phyloP scores from a whole-genome alignment of 345 rosid genomes.

The Anacardium occidentale region DNA sequence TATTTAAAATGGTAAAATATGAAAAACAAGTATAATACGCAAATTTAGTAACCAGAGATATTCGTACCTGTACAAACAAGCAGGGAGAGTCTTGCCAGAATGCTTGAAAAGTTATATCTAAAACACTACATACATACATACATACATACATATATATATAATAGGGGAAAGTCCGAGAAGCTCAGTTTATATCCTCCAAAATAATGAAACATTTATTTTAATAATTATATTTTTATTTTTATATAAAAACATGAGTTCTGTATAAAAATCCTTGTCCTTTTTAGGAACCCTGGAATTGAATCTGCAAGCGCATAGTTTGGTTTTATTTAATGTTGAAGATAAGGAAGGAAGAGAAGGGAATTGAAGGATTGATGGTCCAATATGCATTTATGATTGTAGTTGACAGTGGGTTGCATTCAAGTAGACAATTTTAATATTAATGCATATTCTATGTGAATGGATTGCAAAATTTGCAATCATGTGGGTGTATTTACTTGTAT shows the following conservation, averaged over 20 bases:
- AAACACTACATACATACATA: too few relatives aligned
- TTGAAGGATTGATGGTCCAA: neutral
- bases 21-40: too few relatives aligned
- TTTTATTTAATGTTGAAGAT: conserved; percentile 21
- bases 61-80: neutral
- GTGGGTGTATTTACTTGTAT: neutral
- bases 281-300: conserved; percentile 26
- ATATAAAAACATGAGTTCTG: too few relatives aligned
- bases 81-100: conserved; percentile 5
- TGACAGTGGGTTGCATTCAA: conserved; percentile 29
- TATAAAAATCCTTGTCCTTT: conserved; percentile 7
- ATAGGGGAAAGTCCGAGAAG: neutral
- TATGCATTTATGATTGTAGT: conserved; percentile 26
- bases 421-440: conserved; percentile 1
- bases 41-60: too few relatives aligned
- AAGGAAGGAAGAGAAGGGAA: neutral
- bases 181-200: neutral
- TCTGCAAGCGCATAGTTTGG: conserved; percentile 19
- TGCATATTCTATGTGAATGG: neutral
- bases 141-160: too few relatives aligned
- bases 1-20: too few relatives aligned
- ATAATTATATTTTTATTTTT: neutral
- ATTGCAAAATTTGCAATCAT: neutral
- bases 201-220: neutral
- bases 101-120: neutral